Percentiles rank a stretch among this genome's conserved stretches.
Evolutionary conservation across 2,329 filamentous ascomycete genomes (phyloP).

Genomic region (Cryphonectria nitschkei): DNA sequence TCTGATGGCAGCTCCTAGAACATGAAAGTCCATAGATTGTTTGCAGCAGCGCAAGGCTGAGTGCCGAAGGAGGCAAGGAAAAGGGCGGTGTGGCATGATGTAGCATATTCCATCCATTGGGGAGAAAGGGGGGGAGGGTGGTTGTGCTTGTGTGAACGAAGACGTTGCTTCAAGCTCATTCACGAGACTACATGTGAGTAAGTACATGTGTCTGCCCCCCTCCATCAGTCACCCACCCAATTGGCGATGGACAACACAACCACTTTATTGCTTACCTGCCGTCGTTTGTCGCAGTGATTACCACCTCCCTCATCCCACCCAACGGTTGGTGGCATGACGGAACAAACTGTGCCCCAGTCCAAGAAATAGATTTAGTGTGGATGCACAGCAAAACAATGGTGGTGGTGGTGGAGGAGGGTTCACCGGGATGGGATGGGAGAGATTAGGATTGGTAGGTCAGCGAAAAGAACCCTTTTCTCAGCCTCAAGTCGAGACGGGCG

Average conservation of each 20-base stretch:
- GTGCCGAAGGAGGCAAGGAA: not conserved
- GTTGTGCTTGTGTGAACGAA: not conserved
- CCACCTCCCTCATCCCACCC: not conserved
- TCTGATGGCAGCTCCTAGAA: not conserved
- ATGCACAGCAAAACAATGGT: not conserved
- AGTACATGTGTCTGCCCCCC: not conserved
- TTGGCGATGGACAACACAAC: not conserved
- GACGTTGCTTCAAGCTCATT: not conserved
- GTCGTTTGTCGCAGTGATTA: not conserved
- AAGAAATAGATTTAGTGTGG: not conserved
- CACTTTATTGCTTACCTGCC: not conserved
- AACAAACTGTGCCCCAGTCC: too few species aligned
- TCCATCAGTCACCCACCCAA: not conserved
- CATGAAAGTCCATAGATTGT: not conserved
- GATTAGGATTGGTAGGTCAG: not conserved
- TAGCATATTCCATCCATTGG: not conserved
- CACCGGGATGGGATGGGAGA: not conserved
- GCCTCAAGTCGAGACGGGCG: not conserved
- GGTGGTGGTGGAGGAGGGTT: not conserved
- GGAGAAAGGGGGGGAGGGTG: too few species aligned
- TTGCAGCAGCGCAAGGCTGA: not conserved
- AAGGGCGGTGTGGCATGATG: slow-evolving; percentile 2
- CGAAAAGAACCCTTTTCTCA: not conserved
- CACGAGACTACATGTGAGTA: not conserved
- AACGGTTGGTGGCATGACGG: not conserved